These are phyloP conservation scores for Aspergillus saccharolyticus DNA, from an alignment of 495 filamentous ascomycete species.

Conservation along the genomic window DNA sequence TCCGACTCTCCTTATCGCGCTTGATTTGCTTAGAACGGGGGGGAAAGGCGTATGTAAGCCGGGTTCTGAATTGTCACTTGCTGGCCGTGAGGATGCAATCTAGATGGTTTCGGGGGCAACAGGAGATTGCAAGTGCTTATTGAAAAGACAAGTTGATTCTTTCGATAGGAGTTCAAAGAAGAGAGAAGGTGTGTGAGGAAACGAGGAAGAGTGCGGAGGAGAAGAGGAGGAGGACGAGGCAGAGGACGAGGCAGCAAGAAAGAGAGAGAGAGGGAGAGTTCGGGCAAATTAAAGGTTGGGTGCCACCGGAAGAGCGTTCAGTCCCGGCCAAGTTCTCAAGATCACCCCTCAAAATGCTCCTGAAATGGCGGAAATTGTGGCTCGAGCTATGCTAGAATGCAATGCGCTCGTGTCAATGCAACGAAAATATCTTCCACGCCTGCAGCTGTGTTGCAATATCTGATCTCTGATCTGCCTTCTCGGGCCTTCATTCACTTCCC, in stretches of 20 bases:
- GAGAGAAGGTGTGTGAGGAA: slow-evolving; percentile 1
- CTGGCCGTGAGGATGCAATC: background rate
- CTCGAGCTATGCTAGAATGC: background rate
- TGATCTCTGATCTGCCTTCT: background rate
- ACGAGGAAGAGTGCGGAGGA: slow-evolving; percentile 7
- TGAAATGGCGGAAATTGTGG: background rate
- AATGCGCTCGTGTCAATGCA: background rate
- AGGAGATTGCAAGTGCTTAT: background rate
- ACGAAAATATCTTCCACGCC: background rate
- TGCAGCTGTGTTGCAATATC: background rate
- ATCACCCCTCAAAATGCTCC: background rate
- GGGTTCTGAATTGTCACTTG: slow-evolving; percentile 9
- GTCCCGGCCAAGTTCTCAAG: slow-evolving; percentile 9
- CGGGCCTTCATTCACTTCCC: background rate
- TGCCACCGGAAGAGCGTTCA: slow-evolving; percentile 13
- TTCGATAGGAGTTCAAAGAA: background rate
- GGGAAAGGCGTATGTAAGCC: slow-evolving; percentile 19
- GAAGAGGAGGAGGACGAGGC: slow-evolving; percentile 8
- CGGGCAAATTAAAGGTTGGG: background rate
- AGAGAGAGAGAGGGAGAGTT: slow-evolving; percentile 1
- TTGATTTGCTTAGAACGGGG: slow-evolving; percentile 1
- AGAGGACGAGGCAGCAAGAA: background rate
- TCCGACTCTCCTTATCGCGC: slow-evolving; percentile 13
- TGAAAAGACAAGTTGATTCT: background rate
- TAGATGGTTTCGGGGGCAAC: background rate